Conservation (phyloP, 1,284 basidiomycete species). For the Uromyces viciae-fabae region DNA sequence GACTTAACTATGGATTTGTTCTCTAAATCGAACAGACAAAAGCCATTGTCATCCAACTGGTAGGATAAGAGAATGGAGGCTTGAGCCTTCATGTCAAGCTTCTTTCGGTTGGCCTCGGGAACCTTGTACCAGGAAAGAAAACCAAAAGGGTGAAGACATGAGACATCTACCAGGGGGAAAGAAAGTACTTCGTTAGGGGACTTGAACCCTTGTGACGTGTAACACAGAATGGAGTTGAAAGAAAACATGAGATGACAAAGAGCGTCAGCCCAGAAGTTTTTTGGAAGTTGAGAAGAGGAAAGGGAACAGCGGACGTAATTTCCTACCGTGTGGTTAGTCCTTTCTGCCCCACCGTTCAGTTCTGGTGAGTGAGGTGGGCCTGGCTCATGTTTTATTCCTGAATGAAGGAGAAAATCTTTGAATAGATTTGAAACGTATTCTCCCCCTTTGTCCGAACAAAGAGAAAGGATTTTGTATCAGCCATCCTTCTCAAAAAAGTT, state of each 20-base stretch:
- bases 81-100: background rate
- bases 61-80: background rate
- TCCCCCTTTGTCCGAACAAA: conserved; percentile 54
- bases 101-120: background rate
- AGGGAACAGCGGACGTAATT: conserved; percentile 52
- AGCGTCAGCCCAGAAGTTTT: conserved; percentile 55
- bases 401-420: conserved; percentile 48
- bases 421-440: conserved; percentile 52
- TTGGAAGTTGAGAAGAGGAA: conserved; percentile 50
- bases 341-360: conserved; percentile 54
- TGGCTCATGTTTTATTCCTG: conserved; percentile 53
- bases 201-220: background rate
- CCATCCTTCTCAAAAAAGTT: conserved; percentile 50
- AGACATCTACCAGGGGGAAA: background rate
- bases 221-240: conserved; percentile 52
- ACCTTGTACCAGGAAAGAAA: background rate
- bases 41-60: background rate
- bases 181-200: background rate
- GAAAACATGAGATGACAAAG: conserved; percentile 53
- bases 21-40: background rate
- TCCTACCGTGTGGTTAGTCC: conserved; percentile 51
- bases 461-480: conserved; percentile 52
- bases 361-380: conserved; percentile 56
- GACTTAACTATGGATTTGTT: background rate
- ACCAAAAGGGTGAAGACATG: conserved; percentile 13